Evolutionary conservation across 208 protist species (phyloP).

Genomic region (Tritrichomonas musculus): DNA sequence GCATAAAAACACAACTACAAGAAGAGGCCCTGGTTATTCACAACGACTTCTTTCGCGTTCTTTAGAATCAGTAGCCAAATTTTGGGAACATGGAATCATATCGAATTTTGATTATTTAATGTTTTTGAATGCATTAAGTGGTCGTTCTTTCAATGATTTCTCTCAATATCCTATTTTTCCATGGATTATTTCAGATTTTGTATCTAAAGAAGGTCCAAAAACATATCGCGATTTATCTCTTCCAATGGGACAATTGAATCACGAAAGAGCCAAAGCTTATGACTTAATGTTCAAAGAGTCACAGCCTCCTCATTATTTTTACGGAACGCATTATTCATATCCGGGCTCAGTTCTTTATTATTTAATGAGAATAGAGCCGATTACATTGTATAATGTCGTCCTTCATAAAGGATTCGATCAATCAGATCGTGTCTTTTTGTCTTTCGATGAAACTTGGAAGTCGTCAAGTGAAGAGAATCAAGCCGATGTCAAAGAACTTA

Average conservation of each 20-base stretch:
- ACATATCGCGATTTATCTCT: not conserved
- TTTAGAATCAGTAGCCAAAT: not conserved
- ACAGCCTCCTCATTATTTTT: not conserved
- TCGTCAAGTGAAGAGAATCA: not conserved
- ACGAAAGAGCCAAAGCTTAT: not conserved
- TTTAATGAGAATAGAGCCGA: not conserved
- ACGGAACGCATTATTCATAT: slow-evolving; percentile 20
- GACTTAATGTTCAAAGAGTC: not conserved
- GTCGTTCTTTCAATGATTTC: not conserved
- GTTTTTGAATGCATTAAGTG: not conserved
- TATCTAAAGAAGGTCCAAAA: not conserved
- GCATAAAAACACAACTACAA: not conserved
- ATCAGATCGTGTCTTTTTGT: not conserved
- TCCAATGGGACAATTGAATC: not conserved
- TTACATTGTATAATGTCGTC: not conserved
- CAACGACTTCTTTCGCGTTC: not conserved
- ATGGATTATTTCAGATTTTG: not conserved
- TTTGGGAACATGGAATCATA: not conserved
- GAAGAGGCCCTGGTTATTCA: not conserved
- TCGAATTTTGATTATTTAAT: slow-evolving; percentile 18
- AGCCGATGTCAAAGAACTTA: slow-evolving; percentile 44
- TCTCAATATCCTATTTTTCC: slow-evolving; percentile 20
- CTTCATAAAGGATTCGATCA: slow-evolving; percentile 17
- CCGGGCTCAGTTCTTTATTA: not conserved
- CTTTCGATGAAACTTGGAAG: not conserved